phyloP scores from a whole-genome alignment of 108 stramenopile species.

The Bacterosira constricta region DNA sequence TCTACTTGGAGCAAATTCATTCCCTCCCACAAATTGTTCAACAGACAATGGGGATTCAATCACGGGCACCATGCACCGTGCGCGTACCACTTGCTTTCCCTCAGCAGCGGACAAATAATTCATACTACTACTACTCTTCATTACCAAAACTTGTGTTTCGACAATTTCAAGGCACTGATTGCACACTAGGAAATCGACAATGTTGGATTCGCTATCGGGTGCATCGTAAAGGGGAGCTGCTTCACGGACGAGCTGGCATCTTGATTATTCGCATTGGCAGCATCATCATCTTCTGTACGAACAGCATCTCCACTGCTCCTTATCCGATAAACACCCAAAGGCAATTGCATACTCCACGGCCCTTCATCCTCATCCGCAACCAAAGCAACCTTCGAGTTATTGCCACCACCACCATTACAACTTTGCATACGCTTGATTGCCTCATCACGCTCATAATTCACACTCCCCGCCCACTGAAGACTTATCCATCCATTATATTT shows the following conservation, averaged over 20 bases:
- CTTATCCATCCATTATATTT: slow-evolving; percentile 50
- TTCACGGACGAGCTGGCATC: background rate
- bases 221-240: slow-evolving; percentile 23
- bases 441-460: slow-evolving; percentile 23
- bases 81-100: slow-evolving; percentile 31
- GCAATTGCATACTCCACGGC: slow-evolving; percentile 39
- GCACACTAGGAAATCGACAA: slow-evolving; percentile 14
- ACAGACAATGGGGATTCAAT: slow-evolving; percentile 4
- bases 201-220: slow-evolving; percentile 20
- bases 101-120: background rate
- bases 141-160: slow-evolving; percentile 35
- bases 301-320: background rate
- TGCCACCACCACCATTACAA: background rate
- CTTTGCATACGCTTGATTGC: slow-evolving; percentile 1
- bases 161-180: slow-evolving; percentile 34
- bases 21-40: background rate
- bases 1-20: background rate
- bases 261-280: background rate
- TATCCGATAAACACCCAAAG: slow-evolving; percentile 40
- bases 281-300: background rate
- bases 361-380: slow-evolving; percentile 44
- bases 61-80: slow-evolving; percentile 37
- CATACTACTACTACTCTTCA: slow-evolving; percentile 7
- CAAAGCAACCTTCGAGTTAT: background rate
- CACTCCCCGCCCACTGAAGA: slow-evolving; percentile 27